A percentile compares a stretch with the other conserved stretches of the same genome.
These are phyloP conservation scores for Penicillium sp. DNA, from an alignment of 2,329 filamentous ascomycete species.

Conservation along the genomic window DNA sequence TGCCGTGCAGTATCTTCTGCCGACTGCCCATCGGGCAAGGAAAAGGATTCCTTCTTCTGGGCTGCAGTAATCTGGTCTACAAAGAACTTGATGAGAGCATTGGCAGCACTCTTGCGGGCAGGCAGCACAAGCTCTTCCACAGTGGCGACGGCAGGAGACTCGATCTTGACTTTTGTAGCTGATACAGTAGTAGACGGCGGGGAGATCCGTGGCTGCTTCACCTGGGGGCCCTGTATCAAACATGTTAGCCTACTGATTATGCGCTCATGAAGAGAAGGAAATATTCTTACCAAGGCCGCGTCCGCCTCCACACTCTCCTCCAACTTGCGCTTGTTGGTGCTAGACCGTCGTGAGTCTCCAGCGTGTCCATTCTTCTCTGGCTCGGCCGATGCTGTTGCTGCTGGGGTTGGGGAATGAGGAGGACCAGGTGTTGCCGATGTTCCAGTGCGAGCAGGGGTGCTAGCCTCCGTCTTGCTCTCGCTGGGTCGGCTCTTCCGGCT, in stretches of 20 bases:
- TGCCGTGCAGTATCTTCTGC: slow-evolving; percentile 66
- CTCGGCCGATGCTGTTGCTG: slow-evolving; percentile 24
- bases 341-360: slow-evolving; percentile 24
- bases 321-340: slow-evolving; percentile 47
- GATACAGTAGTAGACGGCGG: slow-evolving; percentile 24
- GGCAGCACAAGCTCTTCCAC: slow-evolving; percentile 59
- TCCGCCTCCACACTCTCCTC: slow-evolving; percentile 42
- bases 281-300: slow-evolving; percentile 32
- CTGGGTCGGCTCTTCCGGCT: slow-evolving; percentile 65
- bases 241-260: slow-evolving; percentile 24
- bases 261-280: background rate
- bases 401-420: slow-evolving; percentile 23
- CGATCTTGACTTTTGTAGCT: slow-evolving; percentile 33
- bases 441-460: slow-evolving; percentile 37
- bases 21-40: slow-evolving; percentile 63
- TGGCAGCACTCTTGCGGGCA: slow-evolving; percentile 67
- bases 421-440: slow-evolving; percentile 30
- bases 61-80: slow-evolving; percentile 64
- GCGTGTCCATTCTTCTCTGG: slow-evolving; percentile 30
- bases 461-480: slow-evolving; percentile 56
- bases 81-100: slow-evolving; percentile 70
- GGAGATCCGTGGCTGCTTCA: slow-evolving; percentile 44
- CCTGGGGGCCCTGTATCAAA: slow-evolving; percentile 37
- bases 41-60: slow-evolving; percentile 65
- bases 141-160: slow-evolving; percentile 32